A percentile compares a stretch with the other conserved stretches of the same genome.
phyloP scores from a whole-genome alignment of 2,329 filamentous ascomycete genomes.

The Pseudopithomyces chartarum region DNA sequence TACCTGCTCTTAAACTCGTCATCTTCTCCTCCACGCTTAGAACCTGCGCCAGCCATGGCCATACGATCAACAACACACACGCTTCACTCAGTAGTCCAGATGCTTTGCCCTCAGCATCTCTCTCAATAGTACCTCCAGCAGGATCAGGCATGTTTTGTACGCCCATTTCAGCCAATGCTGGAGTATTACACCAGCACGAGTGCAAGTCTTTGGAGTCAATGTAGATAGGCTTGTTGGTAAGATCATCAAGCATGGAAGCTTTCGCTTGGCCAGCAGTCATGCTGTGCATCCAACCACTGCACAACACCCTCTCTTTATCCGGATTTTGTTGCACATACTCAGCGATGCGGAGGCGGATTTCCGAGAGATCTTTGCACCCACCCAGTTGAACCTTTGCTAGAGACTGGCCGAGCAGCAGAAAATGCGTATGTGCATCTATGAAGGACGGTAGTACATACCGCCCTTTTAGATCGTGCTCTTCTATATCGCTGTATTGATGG shows the following conservation, averaged over 20 bases:
- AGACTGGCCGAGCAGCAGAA: slow-evolving; percentile 60
- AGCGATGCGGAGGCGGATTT: slow-evolving; percentile 56
- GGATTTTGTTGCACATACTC: slow-evolving; percentile 54
- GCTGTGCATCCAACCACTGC: slow-evolving; percentile 61
- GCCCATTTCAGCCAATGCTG: slow-evolving; percentile 57
- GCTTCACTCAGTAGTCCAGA: slow-evolving; percentile 61
- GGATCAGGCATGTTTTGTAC: slow-evolving; percentile 54
- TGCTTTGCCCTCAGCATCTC: slow-evolving; percentile 54
- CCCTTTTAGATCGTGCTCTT: slow-evolving; percentile 42
- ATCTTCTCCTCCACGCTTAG: slow-evolving; percentile 56
- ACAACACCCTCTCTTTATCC: slow-evolving; percentile 54
- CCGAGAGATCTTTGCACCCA: slow-evolving; percentile 52
- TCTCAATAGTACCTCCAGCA: slow-evolving; percentile 58
- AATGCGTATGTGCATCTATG: slow-evolving; percentile 64
- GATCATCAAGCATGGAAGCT: slow-evolving; percentile 57
- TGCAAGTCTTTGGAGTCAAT: slow-evolving; percentile 64
- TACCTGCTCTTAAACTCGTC: slow-evolving; percentile 52
- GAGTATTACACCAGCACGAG: slow-evolving; percentile 61
- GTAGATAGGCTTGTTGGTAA: slow-evolving; percentile 58
- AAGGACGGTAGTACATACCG: slow-evolving; percentile 58
- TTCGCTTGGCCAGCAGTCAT: slow-evolving; percentile 59
- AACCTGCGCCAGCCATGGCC: slow-evolving; percentile 58
- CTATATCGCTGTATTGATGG: slow-evolving; percentile 28
- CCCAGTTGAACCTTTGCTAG: slow-evolving; percentile 58
- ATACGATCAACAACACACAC: slow-evolving; percentile 59